Evolutionary conservation across 2,329 filamentous ascomycete species (phyloP), one percentile per base, ranked within the genome.

Genomic region (Exophiala alcalophila): DNA sequence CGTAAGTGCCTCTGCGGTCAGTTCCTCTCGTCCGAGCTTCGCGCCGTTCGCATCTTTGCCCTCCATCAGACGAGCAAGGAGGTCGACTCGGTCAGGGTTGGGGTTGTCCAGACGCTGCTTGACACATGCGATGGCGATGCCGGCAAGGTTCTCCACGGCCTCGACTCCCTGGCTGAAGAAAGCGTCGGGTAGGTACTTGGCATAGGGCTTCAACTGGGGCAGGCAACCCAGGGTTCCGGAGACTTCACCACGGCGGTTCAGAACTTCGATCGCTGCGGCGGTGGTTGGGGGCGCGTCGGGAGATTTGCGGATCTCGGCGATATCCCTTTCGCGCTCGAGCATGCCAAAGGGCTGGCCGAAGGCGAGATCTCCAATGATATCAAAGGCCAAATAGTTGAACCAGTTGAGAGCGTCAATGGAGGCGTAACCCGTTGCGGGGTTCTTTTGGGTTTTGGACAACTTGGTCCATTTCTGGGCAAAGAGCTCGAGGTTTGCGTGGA

Each of bases 211-310:
- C 33, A 95, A 69, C 45, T 70, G 65, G 0, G 89, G 87, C 40
- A 83, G 70, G 57, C 80, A 85, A 1, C 89, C 89, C 3, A 96
- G 71, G 0, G 88, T 81, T 3, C 81, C 85, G 9, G 83, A 90
- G 20, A 95, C 87, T 60, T 95, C 89, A 41, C 89, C 90, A 34
- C 89, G 76, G 10, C 89, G 78, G 67, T 95, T 95, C 40, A 95
- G 72, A 3, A 94, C 90, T 65, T 95, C 82, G 49, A 95, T 86
- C 7, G 89, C 90, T 0, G 83, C 78, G 0, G 84, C 84, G 57
- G 84, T 87, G 19, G 78, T 78, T 3, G 84, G 77, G 2, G 77
- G 70, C 1, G 74, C 71, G 46, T 80, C 71, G 0, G 81, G 78
- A 0, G 74, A 75, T 47, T 69, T 67, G 31, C 81, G 76, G 35